Evolutionary conservation across 441 rosid genomes (phyloP).

Genomic region (Bruguiera hainesii): DNA sequence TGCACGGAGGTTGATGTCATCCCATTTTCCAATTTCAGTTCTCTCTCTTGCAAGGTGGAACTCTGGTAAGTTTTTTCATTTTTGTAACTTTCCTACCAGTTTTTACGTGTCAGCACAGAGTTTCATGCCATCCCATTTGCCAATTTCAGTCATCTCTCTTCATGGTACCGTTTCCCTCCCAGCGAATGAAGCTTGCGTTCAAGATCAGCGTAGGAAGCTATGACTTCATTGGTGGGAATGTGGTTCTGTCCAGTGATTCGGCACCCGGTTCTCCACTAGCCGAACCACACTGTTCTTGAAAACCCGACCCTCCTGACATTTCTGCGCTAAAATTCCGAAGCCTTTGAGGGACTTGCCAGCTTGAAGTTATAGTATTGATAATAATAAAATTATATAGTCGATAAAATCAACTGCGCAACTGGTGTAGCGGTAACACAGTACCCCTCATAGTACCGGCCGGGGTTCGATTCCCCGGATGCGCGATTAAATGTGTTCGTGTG

Average conservation of each 20-base stretch:
- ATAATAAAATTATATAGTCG: too few relatives aligned
- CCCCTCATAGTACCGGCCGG: slow-evolving; percentile 99
- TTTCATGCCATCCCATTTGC: too few relatives aligned
- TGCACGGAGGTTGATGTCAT: too few relatives aligned
- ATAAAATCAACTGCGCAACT: too few relatives aligned
- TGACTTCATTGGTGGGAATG: slow-evolving; percentile 53
- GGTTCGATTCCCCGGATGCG: slow-evolving; percentile 98
- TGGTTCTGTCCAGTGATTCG: slow-evolving; percentile 31
- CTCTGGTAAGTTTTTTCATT: too few relatives aligned
- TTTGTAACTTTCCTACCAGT: too few relatives aligned
- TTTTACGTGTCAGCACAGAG: too few relatives aligned
- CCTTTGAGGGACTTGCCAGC: too few relatives aligned
- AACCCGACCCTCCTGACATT: slow-evolving; percentile 84
- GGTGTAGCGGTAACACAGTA: slow-evolving; percentile 96
- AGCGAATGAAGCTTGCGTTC: slow-evolving; percentile 50
- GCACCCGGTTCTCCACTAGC: slow-evolving; percentile 51
- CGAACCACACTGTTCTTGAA: slow-evolving; percentile 67
- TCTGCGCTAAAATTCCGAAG: not conserved
- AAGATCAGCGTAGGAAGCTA: slow-evolving; percentile 54
- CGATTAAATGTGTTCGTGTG: slow-evolving; percentile 10
- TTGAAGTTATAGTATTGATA: too few relatives aligned
- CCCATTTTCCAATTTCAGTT: too few relatives aligned
- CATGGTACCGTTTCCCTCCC: slow-evolving; percentile 82
- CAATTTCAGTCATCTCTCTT: slow-evolving; percentile 19
- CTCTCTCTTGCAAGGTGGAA: too few relatives aligned